These are phyloP conservation scores for Lactifluus pinguis DNA, from an alignment of 768 basidiomycete genomes.

Conservation along the genomic window DNA sequence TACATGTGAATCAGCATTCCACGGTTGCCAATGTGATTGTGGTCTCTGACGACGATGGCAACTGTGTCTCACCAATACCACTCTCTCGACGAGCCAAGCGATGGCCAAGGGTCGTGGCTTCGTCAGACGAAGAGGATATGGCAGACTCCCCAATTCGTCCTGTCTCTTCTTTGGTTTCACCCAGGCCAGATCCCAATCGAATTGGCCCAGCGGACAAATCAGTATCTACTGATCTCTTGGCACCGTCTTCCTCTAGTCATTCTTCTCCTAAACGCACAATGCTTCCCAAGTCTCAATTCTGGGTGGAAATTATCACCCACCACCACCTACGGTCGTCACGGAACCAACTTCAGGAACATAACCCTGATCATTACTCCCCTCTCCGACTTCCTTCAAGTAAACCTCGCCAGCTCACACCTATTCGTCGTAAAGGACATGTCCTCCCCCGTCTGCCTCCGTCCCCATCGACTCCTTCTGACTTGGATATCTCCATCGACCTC, in stretches of 20 bases:
- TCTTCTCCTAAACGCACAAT: not conserved
- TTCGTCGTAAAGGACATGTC: conserved; percentile 35
- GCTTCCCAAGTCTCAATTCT: conserved; percentile 1
- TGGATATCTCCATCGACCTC: conserved; percentile 40
- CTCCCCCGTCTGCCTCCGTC: conserved; percentile 38
- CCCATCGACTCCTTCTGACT: conserved; percentile 48
- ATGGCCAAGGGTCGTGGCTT: conserved; percentile 26
- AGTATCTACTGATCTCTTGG: not conserved
- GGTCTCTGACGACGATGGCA: conserved; percentile 22
- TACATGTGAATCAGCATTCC: conserved; percentile 28
- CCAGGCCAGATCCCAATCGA: not conserved
- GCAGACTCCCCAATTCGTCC: not conserved
- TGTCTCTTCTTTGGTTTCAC: not conserved
- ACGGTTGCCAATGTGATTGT: not conserved
- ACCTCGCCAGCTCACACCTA: conserved; percentile 61
- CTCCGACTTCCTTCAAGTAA: conserved; percentile 25
- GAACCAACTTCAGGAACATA: conserved; percentile 2
- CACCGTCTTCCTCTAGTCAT: not conserved
- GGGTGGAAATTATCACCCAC: conserved; percentile 5
- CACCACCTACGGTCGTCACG: not conserved
- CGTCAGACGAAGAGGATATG: conserved; percentile 42
- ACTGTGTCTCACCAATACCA: conserved; percentile 10
- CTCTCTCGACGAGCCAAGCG: conserved; percentile 16
- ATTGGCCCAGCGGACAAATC: not conserved
- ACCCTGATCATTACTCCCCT: not conserved